Evolutionary conservation across 1,139 yeast species (phyloP).

Genomic region (Arxiozyma telluris): DNA sequence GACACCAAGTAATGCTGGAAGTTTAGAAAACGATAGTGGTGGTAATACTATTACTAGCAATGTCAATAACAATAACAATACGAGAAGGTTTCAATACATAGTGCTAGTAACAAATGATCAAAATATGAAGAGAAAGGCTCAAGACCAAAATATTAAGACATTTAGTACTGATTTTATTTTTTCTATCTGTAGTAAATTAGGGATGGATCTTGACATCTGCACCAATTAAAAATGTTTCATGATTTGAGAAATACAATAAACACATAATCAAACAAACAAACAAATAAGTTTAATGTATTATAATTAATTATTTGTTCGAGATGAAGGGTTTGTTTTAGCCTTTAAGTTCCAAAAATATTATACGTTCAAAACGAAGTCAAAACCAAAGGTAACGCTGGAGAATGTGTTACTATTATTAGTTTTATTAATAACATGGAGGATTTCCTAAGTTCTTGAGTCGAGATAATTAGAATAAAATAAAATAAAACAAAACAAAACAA

Average conservation of each 20-base stretch:
- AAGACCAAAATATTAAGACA: slow-evolving; percentile 44
- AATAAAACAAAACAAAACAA: too few species aligned
- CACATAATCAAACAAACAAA: too few species aligned
- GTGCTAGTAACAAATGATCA: slow-evolving; percentile 64
- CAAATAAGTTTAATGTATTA: background rate
- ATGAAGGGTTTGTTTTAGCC: background rate
- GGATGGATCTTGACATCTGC: slow-evolving; percentile 20
- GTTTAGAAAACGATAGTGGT: background rate
- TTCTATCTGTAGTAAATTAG: slow-evolving; percentile 26
- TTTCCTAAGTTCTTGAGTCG: too few species aligned
- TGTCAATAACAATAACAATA: background rate
- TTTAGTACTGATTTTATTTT: slow-evolving; percentile 30
- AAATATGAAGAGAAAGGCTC: slow-evolving; percentile 60
- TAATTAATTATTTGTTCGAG: background rate
- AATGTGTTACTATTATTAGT: too few species aligned
- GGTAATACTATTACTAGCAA: background rate
- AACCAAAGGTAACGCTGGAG: too few species aligned
- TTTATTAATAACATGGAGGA: too few species aligned
- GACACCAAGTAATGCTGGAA: background rate
- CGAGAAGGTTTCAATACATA: slow-evolving; percentile 42
- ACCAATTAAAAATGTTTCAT: slow-evolving; percentile 16
- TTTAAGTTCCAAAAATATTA: too few species aligned
- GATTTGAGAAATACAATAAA: too few species aligned
- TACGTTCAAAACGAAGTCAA: too few species aligned
- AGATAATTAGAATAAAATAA: too few species aligned